Evolutionary conservation across 768 basidiomycete species (phyloP).

Genomic region (Lentinula lateritia): DNA sequence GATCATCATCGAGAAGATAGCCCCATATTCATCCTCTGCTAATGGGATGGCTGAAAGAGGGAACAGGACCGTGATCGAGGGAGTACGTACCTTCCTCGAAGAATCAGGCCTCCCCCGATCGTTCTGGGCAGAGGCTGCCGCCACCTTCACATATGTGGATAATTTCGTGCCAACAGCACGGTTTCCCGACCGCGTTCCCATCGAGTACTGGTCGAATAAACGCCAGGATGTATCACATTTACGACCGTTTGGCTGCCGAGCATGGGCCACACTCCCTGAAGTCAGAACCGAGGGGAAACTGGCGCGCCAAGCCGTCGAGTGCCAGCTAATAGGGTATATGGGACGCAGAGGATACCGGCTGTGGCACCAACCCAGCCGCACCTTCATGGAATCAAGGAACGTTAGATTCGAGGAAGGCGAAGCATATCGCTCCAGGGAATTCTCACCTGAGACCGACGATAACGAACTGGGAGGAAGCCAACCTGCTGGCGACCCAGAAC

Average conservation of each 20-base stretch:
- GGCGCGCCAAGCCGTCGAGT: background rate
- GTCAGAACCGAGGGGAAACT: background rate
- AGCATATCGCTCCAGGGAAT: too few relatives aligned
- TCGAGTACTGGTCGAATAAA: background rate
- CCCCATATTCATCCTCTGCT: conserved; percentile 18
- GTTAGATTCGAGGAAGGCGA: background rate
- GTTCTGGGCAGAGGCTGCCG: background rate
- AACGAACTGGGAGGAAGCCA: too few relatives aligned
- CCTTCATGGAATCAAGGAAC: background rate
- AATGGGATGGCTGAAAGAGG: conserved; percentile 20
- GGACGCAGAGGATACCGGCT: background rate
- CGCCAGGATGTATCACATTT: background rate
- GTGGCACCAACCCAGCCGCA: background rate
- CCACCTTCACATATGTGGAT: background rate
- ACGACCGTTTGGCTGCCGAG: background rate
- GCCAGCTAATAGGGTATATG: background rate
- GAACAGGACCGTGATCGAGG: conserved; percentile 17
- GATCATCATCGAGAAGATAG: conserved; percentile 14
- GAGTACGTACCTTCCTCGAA: background rate
- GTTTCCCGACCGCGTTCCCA: background rate
- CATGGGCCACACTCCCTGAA: background rate
- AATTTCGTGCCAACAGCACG: background rate
- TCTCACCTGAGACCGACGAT: too few relatives aligned
- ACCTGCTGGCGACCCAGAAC: too few relatives aligned
- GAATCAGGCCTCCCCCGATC: background rate